Base-by-base conservation (phyloP, 2,329 filamentous ascomycete genomes). In the Aphanoascus verrucosus region DNA sequence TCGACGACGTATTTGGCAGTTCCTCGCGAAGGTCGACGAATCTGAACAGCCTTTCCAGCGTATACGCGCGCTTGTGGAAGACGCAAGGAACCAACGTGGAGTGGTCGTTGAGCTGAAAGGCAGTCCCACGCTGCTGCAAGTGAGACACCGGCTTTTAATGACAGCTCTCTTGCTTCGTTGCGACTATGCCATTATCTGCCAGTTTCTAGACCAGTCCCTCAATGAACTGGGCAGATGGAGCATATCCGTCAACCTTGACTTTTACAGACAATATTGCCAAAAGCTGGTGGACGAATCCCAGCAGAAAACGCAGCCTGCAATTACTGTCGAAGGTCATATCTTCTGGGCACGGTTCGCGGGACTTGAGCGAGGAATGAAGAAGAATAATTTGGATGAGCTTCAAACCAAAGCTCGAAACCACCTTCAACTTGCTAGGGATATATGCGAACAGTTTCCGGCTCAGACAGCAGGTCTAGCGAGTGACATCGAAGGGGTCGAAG, bases 281-380 rank as follows among this genome's bases (percentile, higher is more conserved):
- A 32, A 52, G 9, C 62, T 81, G 8, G 69, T 74, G n/a, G 35
- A 67, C 0, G 59, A 62, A 0, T 76, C 78, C 0, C 50, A 43
- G 1, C 49, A 38, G 1, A 63, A 69, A 0, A 65, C 63, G 4
- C 67, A 72, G 31, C 63, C 69, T 0, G 65, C 71, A 2, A 72
- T 77, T n/a, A 64, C 76, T 55, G 68, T 72, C 0, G 77, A 82
- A 59, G 77, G 72, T 0, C 67, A 76, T 42, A 65, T 82, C 20
- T 77, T 76, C 57, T 71, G 70, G 23, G 75, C 74, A 0, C 71
- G 75, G 5, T 72, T 78, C 32, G 72, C 69, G 41, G 72, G 70
- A 1, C 63, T 81, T 2, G 71, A 75, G 23, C n/a, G 38, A 9
- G 34, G 35, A 31, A 19, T 19, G 7, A 12, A 14, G 32, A 46